Percentiles rank a stretch among this genome's conserved stretches.
These are phyloP conservation scores for Elongisporangium prolatum DNA, from an alignment of 352 stramenopile species.

Conservation along the genomic window DNA sequence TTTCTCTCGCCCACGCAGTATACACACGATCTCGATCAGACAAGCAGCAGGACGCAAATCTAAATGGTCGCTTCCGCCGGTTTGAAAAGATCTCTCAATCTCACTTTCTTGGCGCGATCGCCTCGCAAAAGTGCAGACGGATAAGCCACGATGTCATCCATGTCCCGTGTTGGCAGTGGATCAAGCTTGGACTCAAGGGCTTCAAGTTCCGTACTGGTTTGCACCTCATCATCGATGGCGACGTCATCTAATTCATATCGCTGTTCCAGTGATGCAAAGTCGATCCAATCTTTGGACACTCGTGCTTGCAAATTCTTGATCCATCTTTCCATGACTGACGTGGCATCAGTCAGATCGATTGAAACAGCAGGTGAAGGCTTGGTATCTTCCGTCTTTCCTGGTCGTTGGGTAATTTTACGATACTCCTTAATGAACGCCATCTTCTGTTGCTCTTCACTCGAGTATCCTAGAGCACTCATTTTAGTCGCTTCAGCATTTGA, in stretches of 20 bases:
- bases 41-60: background rate
- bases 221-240: slow-evolving; percentile 1
- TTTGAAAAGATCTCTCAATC: slow-evolving; percentile 37
- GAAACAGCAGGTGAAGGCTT: background rate
- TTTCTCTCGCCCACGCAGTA: background rate
- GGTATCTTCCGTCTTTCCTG: background rate
- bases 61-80: slow-evolving; percentile 37
- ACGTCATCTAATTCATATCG: slow-evolving; percentile 14
- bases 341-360: slow-evolving; percentile 1
- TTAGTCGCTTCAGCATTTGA: background rate
- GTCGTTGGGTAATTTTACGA: background rate
- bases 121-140: slow-evolving; percentile 16
- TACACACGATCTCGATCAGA: background rate
- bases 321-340: slow-evolving; percentile 30
- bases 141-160: slow-evolving; percentile 14
- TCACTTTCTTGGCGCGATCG: slow-evolving; percentile 26
- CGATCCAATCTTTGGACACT: slow-evolving; percentile 14
- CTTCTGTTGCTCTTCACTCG: background rate
- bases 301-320: slow-evolving; percentile 18
- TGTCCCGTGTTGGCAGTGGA: slow-evolving; percentile 16
- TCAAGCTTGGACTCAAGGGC: slow-evolving; percentile 11
- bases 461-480: background rate
- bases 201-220: background rate
- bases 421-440: background rate
- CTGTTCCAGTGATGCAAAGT: slow-evolving; percentile 34